Evolutionary conservation across 768 basidiomycete genomes (phyloP).

Genomic region (Clavulina sp.): DNA sequence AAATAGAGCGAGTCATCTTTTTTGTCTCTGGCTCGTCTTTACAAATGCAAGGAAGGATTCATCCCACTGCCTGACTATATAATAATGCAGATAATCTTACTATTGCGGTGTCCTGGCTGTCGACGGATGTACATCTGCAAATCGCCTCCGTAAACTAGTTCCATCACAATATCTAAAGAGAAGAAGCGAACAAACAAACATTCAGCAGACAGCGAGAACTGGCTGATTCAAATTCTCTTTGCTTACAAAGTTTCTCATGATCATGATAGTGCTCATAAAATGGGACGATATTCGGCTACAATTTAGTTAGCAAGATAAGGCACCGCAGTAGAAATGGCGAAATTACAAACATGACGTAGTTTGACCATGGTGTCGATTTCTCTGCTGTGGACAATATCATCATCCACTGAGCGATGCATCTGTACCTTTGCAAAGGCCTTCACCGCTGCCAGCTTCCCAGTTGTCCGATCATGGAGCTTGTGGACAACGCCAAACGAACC

Average conservation of each 20-base stretch:
- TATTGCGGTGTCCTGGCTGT: neutral
- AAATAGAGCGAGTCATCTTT: slow-evolving; percentile 72
- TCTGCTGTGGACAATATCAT: slow-evolving; percentile 21
- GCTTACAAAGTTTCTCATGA: slow-evolving; percentile 3
- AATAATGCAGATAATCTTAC: neutral
- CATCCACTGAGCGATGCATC: slow-evolving; percentile 11
- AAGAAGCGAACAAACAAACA: slow-evolving; percentile 13
- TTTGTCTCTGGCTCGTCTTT: slow-evolving; percentile 29
- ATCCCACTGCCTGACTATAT: neutral
- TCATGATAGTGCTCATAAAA: slow-evolving; percentile 15
- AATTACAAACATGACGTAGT: slow-evolving; percentile 22
- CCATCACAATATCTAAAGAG: slow-evolving; percentile 40
- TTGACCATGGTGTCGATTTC: slow-evolving; percentile 12
- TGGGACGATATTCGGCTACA: slow-evolving; percentile 5
- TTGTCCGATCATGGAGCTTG: slow-evolving; percentile 54
- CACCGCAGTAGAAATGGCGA: too few species aligned
- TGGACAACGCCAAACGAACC: slow-evolving; percentile 86
- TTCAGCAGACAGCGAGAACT: neutral
- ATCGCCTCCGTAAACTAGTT: slow-evolving; percentile 78
- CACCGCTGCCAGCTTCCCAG: slow-evolving; percentile 65
- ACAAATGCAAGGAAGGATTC: slow-evolving; percentile 18
- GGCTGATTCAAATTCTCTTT: too few species aligned
- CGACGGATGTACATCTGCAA: slow-evolving; percentile 36
- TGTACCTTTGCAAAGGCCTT: slow-evolving; percentile 48
- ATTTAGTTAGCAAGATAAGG: neutral